Conservation (phyloP, 371 early-diverging fungal species). For the Syncephalis plumigaleata region DNA sequence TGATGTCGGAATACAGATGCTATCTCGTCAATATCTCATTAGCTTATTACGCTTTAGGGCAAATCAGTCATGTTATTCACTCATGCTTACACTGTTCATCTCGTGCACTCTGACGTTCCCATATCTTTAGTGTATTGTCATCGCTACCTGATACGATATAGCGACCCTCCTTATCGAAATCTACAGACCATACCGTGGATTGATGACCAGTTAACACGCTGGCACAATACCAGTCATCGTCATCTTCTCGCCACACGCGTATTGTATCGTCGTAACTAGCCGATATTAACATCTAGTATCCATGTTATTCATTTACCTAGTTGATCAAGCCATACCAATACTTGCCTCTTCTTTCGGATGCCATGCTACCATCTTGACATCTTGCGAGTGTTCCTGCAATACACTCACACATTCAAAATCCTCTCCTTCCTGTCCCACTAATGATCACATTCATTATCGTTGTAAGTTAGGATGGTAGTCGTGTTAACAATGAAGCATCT, state of each 20-base stretch:
- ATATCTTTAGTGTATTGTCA: slow-evolving; percentile 69
- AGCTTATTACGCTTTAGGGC: no score
- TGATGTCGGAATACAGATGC: slow-evolving; percentile 17
- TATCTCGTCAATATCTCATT: slow-evolving; percentile 2
- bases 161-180: slow-evolving; percentile 62
- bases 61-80: no score
- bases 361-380: slow-evolving; percentile 90
- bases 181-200: slow-evolving; percentile 88
- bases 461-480: no score
- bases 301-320: no score
- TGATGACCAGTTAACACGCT: slow-evolving; percentile 69
- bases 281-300: slow-evolving; percentile 53
- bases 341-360: slow-evolving; percentile 65
- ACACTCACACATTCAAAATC: slow-evolving; percentile 93
- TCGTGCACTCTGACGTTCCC: slow-evolving; percentile 38
- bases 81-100: slow-evolving; percentile 13
- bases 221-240: slow-evolving; percentile 89
- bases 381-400: slow-evolving; percentile 89
- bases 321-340: no score
- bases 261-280: slow-evolving; percentile 92
- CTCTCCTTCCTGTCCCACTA: slow-evolving; percentile 37
- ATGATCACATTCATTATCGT: no score
- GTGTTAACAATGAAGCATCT: no score
- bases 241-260: slow-evolving; percentile 68
- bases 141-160: slow-evolving; percentile 67